A percentile compares a stretch with the other conserved stretches of the same genome.
Conservation (phyloP, 2,329 filamentous ascomycete species). For the Boeremia lycopersici region DNA sequence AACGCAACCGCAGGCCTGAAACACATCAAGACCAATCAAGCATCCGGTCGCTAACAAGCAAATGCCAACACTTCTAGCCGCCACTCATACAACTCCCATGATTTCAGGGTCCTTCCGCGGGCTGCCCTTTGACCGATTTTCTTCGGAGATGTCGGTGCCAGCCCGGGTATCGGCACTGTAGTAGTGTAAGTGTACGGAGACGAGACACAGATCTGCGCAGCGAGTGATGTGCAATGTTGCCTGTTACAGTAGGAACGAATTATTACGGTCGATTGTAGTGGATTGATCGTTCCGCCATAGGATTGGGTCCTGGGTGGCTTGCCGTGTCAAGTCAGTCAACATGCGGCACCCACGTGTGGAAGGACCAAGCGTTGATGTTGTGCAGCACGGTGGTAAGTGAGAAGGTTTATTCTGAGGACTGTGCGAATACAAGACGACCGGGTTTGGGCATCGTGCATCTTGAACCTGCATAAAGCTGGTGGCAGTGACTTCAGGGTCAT, state of each 20-base stretch:
- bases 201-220: not conserved
- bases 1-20: not conserved
- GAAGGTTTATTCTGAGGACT: not conserved
- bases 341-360: not conserved
- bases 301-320: not conserved
- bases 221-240: not conserved
- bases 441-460: not conserved
- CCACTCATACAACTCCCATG: not conserved
- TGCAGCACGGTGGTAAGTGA: not conserved
- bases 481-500: not conserved
- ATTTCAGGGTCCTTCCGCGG: not conserved
- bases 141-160: not conserved
- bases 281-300: not conserved
- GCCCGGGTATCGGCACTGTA: not conserved
- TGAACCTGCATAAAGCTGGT: not conserved
- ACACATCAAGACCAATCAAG: not conserved
- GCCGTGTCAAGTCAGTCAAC: not conserved
- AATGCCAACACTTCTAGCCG: not conserved
- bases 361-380: not conserved
- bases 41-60: not conserved
- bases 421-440: not conserved
- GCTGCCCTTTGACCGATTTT: not conserved
- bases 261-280: conserved; percentile 5
- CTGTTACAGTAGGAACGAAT: conserved; percentile 2
- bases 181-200: not conserved